Evolutionary conservation across 306 rosid species (phyloP), one percentile per base, ranked within the genome.

Genomic region (Sphenostylis stenocarpa): DNA sequence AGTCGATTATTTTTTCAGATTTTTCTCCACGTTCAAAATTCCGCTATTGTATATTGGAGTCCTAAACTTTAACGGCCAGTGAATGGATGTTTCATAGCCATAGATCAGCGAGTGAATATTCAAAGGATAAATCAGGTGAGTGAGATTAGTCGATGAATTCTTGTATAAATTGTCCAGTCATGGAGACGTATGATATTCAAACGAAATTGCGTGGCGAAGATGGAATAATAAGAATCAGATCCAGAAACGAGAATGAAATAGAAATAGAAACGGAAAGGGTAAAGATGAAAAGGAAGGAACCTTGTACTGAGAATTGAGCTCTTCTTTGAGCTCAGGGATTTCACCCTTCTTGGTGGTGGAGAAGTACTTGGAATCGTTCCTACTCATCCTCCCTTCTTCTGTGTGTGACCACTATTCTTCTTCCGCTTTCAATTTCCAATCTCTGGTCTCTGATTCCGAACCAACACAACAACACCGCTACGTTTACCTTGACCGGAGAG

Each of bases 301-400:
- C 98, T 93, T 93, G 89, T 93, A 93, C 91, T 93, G 98, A 64
- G 98, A 93, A 91, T 93, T 93, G 78, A 93, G 98, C 96, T 93
- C 98, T 83, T 93, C 98, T 34, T 93, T 93, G 86, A 93, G 98
- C 93, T 93, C 98, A 26, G 98, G 98, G 79, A 93, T 93, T 85
- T 93, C 98, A 6, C 98, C 98, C 87, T 93, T 93, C 85, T 93
- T 93, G 53, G 98, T 93, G 83, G 98, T 93, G 53, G 98, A 93
- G 83, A 93, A 93, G 83, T 93, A 93, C 87, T 93, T 93, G 77
- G 98, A 93, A 79, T 93, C 96, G 90, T 93, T 94, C 61, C 96
- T 85, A 83, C 98, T 93, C 98, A 93, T 93, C 76, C 48, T 74
- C 41, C 17, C 45, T 38, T 48, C 7, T n/a, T 3, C 12, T 12